Evolutionary conservation across 2,329 filamentous ascomycete species (phyloP), one percentile per base, ranked within the genome.

Genomic region (Xylariomycetidae sp.): DNA sequence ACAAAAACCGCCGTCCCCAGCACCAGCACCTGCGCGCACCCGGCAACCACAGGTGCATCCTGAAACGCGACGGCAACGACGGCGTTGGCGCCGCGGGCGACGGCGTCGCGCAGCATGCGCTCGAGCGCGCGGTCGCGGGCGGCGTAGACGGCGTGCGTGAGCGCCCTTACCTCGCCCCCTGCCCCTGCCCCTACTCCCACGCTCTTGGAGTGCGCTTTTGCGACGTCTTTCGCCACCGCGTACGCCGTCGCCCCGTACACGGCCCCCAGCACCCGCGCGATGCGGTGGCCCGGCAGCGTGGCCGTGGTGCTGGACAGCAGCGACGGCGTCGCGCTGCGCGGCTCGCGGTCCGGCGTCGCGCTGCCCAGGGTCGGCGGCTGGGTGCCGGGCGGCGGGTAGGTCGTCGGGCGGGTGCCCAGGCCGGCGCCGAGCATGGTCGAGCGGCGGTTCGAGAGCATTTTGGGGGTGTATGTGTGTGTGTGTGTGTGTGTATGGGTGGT

Each of bases 1-100:
- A 46, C 47, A 16, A 40, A 52, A 2, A 52, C 46, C 7, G 48
- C 48, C 9, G 48, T 52, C 10, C 47, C 48, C 12, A 37, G 45
- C 2, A 47, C 48, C 13, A 46, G 44, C 16, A 49, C 42, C 38
- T 49, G 46, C 5, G 46, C 39, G 15, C 46, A 47, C 9, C 48
- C 48, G 5, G 49, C 22, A 25, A 50, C 26, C 33, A 50, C 47
- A 24, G n/a, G n/a, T n/a, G 34, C 42, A 39, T 52, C 47, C 15
- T 34, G 35, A 22, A 48, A 52, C 4, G 10, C 25, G 2, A 52
- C 7, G 9, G 38, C 48, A 6, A 52, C 25, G 26, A 52, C 28
- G 25, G 47, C 48, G 17, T 52, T 52, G 13, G 42, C 47, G 32
- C 48, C 48, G 8, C 47, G 32, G 10, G 46, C 13, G 13, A 52